These are phyloP conservation scores for Clonostachys sp. DNA, from an alignment of 2,329 filamentous ascomycete species.

Conservation along the genomic window DNA sequence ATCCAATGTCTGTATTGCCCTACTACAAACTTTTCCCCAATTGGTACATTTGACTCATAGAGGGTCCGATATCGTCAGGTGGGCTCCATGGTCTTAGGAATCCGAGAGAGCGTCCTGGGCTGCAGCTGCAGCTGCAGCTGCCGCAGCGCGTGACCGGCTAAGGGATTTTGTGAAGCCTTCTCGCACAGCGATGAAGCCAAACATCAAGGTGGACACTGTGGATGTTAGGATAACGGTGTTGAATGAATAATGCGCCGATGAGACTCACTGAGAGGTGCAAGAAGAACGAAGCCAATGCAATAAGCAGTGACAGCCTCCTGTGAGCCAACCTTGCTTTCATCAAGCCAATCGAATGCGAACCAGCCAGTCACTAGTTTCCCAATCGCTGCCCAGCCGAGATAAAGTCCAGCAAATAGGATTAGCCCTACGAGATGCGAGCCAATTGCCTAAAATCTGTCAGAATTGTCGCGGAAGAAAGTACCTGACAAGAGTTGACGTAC, in stretches of 20 bases:
- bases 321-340: conserved; percentile 34
- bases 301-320: conserved; percentile 37
- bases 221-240: background rate
- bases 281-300: conserved; percentile 35
- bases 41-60: no score
- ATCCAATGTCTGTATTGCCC: no score
- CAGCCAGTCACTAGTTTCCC: conserved; percentile 40
- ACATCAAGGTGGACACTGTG: conserved; percentile 41
- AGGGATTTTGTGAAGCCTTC: conserved; percentile 28
- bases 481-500: conserved; percentile 22
- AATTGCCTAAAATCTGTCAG: conserved; percentile 29
- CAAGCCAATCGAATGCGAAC: conserved; percentile 46
- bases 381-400: conserved; percentile 43
- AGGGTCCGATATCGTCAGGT: no score
- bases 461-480: background rate
- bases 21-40: no score
- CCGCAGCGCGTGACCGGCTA: conserved; percentile 9
- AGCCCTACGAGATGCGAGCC: conserved; percentile 35
- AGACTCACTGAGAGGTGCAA: conserved; percentile 39
- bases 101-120: conserved; percentile 12
- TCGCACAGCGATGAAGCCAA: conserved; percentile 43
- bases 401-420: conserved; percentile 32
- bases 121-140: conserved; percentile 13
- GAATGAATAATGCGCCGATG: background rate
- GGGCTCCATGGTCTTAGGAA: background rate